Base-by-base conservation (phyloP, 2,329 filamentous ascomycete species). In the Lizonia empirigonia region DNA sequence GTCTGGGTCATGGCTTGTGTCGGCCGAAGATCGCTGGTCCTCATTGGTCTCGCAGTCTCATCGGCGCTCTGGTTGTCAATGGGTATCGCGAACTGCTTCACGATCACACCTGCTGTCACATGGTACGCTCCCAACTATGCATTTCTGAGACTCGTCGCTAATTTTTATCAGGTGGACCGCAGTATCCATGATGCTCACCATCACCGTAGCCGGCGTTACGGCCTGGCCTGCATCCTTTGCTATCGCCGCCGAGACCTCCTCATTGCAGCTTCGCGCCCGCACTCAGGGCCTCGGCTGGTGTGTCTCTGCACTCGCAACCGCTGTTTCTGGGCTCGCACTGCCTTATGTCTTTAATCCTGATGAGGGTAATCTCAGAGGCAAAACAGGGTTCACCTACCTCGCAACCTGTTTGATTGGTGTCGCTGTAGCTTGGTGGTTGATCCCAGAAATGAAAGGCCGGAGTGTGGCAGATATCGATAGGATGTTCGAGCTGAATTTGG, bases 381-480 rank as follows among this genome's bases (percentile, higher is more conserved):
- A 77, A 53, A 73, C 72, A 0, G 76, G 72, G 0, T 78, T 77
- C 47, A 67, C 77, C 5, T 78, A 72, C 52, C 62, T 65, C 9
- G 74, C 59, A 0, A 55, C 72, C n/a, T 73, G 68, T 53, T 5
- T 72, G 0, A 2, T 75, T 0, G 69, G 72, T 15, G 64, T 74
- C 2, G 47, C 68, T 1, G 36, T 76, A 0, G 74, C 76, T 0
- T 85, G 74, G 69, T 67, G 74, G 9, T 69, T 72, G 27, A 68
- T 84, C 0, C 82, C 82, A 0, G 82, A 85, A 61, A 83, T 82
- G 70, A 79, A 78, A 64, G 78, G 77, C 4, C 66, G 78, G 16
- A 77, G 67, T 1, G 68, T 76, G 0, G 69, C 70, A 29, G 79
- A 82, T 58, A 78, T 84, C 50, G 80, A 83, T 62, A 42, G 60